These are phyloP conservation scores for Zymoseptoria ardabiliae DNA, from an alignment of 2,329 filamentous ascomycete species.

Conservation along the genomic window DNA sequence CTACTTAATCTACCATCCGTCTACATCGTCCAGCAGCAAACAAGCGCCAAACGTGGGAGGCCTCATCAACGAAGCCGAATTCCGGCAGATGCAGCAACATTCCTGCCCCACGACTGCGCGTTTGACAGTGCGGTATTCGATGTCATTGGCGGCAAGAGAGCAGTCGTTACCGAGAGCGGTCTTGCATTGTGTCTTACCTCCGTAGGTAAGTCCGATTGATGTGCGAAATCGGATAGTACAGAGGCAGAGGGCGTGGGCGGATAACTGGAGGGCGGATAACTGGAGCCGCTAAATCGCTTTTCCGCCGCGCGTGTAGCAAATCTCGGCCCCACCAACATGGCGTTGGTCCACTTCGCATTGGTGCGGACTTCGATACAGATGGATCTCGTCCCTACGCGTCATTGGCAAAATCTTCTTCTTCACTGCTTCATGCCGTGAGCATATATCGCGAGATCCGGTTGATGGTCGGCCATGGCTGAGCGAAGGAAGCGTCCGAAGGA, in stretches of 20 bases:
- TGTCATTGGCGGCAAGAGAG: neutral
- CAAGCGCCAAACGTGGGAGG: neutral
- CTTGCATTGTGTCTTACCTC: neutral
- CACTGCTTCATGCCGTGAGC: too few relatives aligned
- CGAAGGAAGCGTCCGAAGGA: too few relatives aligned
- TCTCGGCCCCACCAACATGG: neutral
- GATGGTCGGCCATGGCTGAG: too few relatives aligned
- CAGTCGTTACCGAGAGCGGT: neutral
- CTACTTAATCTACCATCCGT: neutral
- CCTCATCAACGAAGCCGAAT: neutral
- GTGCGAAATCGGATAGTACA: neutral
- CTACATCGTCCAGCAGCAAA: neutral
- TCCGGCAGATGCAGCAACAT: neutral
- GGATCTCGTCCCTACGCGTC: neutral
- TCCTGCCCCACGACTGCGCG: neutral
- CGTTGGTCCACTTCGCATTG: neutral
- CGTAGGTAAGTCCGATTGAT: neutral
- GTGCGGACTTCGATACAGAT: neutral
- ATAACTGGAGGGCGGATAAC: slow-evolving; percentile 24
- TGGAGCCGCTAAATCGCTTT: neutral
- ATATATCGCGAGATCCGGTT: too few relatives aligned
- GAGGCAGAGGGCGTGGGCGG: slow-evolving; percentile 23
- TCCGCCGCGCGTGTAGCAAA: neutral
- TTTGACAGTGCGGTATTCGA: neutral
- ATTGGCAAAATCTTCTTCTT: too few relatives aligned